Percentiles rank a stretch among this genome's conserved stretches.
Conservation (phyloP, 2,329 filamentous ascomycete species). For the Alternaria atra region DNA sequence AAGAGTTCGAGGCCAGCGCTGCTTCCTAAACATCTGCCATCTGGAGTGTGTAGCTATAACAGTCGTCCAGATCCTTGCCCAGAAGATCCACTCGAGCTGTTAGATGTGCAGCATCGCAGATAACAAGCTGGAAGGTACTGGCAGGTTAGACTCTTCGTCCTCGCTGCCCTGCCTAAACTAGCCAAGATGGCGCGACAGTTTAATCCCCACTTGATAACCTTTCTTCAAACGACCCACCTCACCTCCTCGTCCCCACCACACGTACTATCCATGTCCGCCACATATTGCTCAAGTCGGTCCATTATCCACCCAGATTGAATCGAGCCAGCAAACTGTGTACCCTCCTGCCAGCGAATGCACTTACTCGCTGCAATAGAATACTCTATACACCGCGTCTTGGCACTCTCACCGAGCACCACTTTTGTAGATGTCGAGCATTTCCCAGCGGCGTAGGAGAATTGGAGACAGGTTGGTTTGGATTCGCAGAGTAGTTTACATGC, state of each 20-base stretch:
- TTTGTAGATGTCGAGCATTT: background rate
- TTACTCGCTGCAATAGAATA: slow-evolving; percentile 6
- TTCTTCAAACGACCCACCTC: slow-evolving; percentile 1
- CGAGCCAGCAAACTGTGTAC: background rate
- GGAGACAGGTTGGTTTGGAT: slow-evolving; percentile 4
- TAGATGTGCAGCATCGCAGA: background rate
- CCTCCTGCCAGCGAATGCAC: slow-evolving; percentile 4
- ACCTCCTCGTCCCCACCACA: background rate
- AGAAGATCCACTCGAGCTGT: background rate
- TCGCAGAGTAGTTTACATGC: slow-evolving; percentile 2
- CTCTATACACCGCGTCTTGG: slow-evolving; percentile 5
- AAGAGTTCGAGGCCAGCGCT: background rate
- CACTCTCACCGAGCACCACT: background rate
- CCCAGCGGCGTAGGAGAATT: slow-evolving; percentile 8
- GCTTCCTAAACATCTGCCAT: background rate
- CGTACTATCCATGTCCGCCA: slow-evolving; percentile 1
- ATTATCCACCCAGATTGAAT: slow-evolving; percentile 14
- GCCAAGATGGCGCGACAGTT: background rate
- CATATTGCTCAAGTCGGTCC: background rate
- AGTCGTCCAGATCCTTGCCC: background rate
- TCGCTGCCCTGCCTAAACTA: background rate
- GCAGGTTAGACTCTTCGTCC: background rate
- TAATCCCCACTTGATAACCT: background rate
- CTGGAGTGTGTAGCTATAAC: background rate
- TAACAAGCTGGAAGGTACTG: background rate